Conservation (phyloP, 2,329 filamentous ascomycete species). For the Ophiocordyceps polyrhachis-furcata region DNA sequence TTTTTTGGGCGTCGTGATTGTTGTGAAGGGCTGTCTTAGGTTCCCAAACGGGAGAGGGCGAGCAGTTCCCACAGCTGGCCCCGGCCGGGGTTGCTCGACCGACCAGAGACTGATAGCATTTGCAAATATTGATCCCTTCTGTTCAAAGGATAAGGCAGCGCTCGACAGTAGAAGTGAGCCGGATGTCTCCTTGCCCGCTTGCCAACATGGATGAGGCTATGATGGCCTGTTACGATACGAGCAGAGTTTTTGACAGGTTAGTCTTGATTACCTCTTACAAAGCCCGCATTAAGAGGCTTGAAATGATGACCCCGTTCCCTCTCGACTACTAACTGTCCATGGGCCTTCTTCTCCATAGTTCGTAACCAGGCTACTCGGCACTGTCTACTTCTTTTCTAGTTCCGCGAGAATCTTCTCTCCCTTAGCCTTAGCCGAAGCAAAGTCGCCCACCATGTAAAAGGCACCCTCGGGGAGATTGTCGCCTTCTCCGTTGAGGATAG, state of each 20-base stretch:
- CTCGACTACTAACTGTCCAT: neutral
- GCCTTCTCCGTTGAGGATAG: constrained; percentile 85
- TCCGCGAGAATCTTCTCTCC: constrained; percentile 99
- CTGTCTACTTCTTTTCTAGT: constrained; percentile 45
- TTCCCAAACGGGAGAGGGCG: neutral
- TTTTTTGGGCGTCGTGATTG: neutral
- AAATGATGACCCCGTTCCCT: constrained; percentile 17
- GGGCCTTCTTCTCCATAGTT: constrained; percentile 14
- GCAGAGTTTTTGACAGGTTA: neutral
- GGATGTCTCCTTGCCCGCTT: neutral
- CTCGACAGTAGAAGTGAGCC: neutral
- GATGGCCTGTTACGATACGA: neutral
- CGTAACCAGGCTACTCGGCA: constrained; percentile 7
- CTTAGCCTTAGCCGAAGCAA: constrained; percentile 83
- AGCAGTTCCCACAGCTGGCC: too few relatives aligned
- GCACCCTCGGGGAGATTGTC: constrained; percentile 87
- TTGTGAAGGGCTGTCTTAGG: neutral
- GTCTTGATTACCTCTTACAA: constrained; percentile 38
- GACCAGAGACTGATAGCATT: too few relatives aligned
- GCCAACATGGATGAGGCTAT: too few relatives aligned
- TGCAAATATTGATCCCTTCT: too few relatives aligned
- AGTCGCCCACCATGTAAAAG: constrained; percentile 97
- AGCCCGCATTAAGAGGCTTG: constrained; percentile 38
- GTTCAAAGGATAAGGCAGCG: too few relatives aligned
- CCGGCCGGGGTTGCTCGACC: too few relatives aligned